phyloP scores from a whole-genome alignment of 1,284 basidiomycete species.

The Tilletia indica region DNA sequence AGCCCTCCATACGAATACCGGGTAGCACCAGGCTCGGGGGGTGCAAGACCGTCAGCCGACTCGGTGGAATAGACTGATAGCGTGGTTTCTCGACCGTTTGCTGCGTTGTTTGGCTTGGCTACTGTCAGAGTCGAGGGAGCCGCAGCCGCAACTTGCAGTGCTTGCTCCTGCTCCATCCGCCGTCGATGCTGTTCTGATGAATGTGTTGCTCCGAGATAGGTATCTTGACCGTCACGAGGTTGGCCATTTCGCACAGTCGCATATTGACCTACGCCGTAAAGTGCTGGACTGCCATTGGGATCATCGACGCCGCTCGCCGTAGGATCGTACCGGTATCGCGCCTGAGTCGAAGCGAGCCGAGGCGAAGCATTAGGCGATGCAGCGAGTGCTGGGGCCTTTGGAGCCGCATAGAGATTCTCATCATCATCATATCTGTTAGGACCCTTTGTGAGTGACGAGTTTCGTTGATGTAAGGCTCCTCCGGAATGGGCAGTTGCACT shows the following conservation, averaged over 20 bases:
- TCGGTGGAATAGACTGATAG: not conserved
- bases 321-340: constrained; percentile 8
- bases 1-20: not conserved
- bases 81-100: not conserved
- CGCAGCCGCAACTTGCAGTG: not conserved
- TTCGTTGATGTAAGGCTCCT: not conserved
- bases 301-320: not conserved
- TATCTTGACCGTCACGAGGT: not conserved
- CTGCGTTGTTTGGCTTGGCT: not conserved
- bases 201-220: not conserved
- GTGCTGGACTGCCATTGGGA: not conserved
- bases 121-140: not conserved
- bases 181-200: not conserved
- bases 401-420: not conserved
- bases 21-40: not conserved
- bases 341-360: not conserved
- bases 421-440: not conserved
- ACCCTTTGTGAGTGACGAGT: constrained; percentile 6
- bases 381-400: not conserved
- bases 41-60: not conserved
- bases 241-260: not conserved
- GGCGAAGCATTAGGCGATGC: not conserved
- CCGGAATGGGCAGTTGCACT: not conserved
- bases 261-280: not conserved
- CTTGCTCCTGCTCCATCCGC: constrained; percentile 10